Evolutionary conservation across 2,329 filamentous ascomycete species (phyloP).

Genomic region (Didymella lethalis): DNA sequence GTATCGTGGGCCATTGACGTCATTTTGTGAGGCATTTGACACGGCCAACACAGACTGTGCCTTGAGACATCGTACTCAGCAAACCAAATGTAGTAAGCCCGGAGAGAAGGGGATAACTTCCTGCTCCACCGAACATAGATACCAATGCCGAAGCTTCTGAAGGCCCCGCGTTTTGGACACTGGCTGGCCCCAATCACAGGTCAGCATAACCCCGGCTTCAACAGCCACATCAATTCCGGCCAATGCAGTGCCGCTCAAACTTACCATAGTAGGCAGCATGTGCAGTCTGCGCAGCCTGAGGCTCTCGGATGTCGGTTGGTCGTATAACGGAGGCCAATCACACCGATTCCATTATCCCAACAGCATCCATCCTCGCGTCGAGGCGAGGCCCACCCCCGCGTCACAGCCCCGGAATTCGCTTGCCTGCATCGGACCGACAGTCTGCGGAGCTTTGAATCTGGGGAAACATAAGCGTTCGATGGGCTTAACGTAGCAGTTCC

Average conservation of each 20-base stretch:
- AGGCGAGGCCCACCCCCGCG: constrained; percentile 14
- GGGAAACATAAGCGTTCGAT: constrained; percentile 3
- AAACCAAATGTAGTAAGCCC: neutral
- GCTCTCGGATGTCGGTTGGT: constrained; percentile 5
- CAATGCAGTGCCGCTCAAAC: constrained; percentile 8
- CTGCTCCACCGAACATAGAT: constrained; percentile 8
- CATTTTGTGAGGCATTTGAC: constrained; percentile 2
- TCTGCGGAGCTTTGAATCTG: constrained; percentile 9
- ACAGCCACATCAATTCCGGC: constrained; percentile 1
- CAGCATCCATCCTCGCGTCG: neutral
- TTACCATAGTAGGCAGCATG: neutral
- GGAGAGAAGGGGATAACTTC: constrained; percentile 6
- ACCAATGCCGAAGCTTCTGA: constrained; percentile 4
- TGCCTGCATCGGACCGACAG: constrained; percentile 12
- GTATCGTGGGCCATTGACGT: constrained; percentile 4
- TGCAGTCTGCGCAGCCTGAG: constrained; percentile 1
- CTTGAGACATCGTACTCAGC: neutral
- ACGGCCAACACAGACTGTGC: neutral
- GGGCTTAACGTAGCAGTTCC: constrained; percentile 18
- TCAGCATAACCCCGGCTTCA: neutral
- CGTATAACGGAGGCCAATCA: neutral
- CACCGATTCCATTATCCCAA: constrained; percentile 5
- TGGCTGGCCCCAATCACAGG: constrained; percentile 11
- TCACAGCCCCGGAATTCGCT: constrained; percentile 16
- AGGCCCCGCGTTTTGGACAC: neutral